Percentiles rank a stretch among this genome's conserved stretches.
phyloP scores from a whole-genome alignment of 495 filamentous ascomycete genomes.

The Podospora australis region DNA sequence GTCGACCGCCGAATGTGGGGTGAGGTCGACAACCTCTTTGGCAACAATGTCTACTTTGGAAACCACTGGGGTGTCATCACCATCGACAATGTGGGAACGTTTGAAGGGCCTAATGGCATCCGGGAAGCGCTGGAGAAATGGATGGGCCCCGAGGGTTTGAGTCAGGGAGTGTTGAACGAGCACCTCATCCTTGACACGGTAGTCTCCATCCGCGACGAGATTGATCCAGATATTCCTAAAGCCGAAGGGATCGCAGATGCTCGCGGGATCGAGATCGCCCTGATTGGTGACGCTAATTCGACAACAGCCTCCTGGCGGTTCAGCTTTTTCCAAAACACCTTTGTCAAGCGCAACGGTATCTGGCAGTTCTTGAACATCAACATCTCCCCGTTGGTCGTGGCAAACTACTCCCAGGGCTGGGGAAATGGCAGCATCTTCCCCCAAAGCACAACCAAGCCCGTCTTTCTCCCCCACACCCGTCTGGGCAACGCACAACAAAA shows the following conservation, averaged over 20 bases:
- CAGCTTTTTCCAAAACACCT: constrained; percentile 9
- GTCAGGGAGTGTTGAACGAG: constrained; percentile 16
- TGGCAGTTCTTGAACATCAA: constrained; percentile 13
- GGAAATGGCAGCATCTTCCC: constrained; percentile 8
- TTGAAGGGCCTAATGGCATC: constrained; percentile 2
- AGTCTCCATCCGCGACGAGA: constrained; percentile 6
- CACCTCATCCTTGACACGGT: constrained; percentile 18
- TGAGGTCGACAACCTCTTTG: constrained; percentile 17
- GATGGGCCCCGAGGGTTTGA: constrained; percentile 16
- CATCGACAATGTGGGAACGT: background rate
- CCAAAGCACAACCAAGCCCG: background rate
- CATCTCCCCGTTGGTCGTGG: constrained; percentile 5
- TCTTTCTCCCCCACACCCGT: background rate
- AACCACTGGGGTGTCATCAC: background rate
- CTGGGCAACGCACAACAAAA: background rate
- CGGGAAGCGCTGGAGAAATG: constrained; percentile 1
- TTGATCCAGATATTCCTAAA: background rate
- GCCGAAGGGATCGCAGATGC: background rate
- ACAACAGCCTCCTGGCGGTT: constrained; percentile 14
- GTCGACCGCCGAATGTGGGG: constrained; percentile 19
- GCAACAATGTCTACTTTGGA: too few relatives aligned
- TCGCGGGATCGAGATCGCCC: constrained; percentile 16
- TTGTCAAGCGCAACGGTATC: constrained; percentile 10
- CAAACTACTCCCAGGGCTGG: constrained; percentile 15
- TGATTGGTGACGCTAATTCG: constrained; percentile 13